phyloP scores from a whole-genome alignment of 2,329 filamentous ascomycete species.

The Lasiodiplodia sp. region DNA sequence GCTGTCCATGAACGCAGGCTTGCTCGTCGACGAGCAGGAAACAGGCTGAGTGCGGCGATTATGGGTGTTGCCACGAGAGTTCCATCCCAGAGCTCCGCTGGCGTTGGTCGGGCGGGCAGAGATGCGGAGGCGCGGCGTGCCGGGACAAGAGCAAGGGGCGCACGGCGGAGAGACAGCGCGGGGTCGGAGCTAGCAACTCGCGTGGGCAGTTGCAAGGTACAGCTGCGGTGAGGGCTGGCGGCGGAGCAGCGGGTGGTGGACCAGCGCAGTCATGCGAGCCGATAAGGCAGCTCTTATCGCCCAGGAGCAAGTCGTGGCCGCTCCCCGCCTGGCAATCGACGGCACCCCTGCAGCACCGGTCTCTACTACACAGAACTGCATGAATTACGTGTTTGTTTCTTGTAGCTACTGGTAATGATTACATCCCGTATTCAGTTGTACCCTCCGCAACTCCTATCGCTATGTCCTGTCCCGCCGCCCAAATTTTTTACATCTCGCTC shows the following conservation, averaged over 20 bases:
- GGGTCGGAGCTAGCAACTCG: neutral
- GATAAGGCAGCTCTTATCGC: constrained; percentile 19
- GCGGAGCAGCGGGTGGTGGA: constrained; percentile 8
- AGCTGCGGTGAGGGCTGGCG: constrained; percentile 22
- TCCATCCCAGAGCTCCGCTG: constrained; percentile 18
- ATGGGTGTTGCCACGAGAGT: constrained; percentile 11
- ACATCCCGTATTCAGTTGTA: constrained; percentile 7
- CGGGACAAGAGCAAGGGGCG: neutral
- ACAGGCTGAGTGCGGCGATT: neutral
- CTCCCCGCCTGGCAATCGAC: neutral
- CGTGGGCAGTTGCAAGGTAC: constrained; percentile 9
- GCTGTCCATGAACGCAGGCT: constrained; percentile 22
- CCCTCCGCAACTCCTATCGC: constrained; percentile 22
- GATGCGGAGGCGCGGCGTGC: neutral
- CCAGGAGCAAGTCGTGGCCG: constrained; percentile 7
- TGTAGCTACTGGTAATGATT: constrained; percentile 22
- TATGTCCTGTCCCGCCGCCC: constrained; percentile 22
- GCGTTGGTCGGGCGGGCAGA: constrained; percentile 9
- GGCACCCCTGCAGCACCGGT: neutral
- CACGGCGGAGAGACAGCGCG: neutral
- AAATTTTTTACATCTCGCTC: constrained; percentile 23
- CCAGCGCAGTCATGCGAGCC: constrained; percentile 17
- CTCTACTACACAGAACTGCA: neutral
- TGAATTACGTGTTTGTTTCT: constrained; percentile 23
- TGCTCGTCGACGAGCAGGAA: constrained; percentile 12